phyloP scores from a whole-genome alignment of 495 filamentous ascomycete species.

The Elasticomyces elasticus region DNA sequence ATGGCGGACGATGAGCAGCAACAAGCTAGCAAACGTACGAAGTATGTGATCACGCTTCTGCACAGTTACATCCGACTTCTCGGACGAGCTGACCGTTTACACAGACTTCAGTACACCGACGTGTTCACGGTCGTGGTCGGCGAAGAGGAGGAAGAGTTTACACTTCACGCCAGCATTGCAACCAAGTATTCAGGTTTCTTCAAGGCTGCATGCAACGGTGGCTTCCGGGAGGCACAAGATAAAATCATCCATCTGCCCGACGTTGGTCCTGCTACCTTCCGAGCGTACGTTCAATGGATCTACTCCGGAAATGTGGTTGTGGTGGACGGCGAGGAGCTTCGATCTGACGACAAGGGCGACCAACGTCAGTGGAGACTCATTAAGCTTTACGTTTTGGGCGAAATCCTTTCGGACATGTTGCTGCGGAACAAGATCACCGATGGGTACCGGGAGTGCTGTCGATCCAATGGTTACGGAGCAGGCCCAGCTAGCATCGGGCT shows the following conservation, averaged over 20 bases:
- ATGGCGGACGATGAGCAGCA: neutral
- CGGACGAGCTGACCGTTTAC: neutral
- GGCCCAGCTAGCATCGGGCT: neutral
- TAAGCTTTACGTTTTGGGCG: conserved; percentile 1
- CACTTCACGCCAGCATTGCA: neutral
- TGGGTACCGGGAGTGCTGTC: neutral
- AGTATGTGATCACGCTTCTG: neutral
- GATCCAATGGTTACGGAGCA: neutral
- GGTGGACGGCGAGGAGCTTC: neutral
- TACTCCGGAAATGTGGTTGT: conserved; percentile 7
- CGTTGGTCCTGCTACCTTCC: conserved; percentile 1
- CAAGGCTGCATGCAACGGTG: neutral
- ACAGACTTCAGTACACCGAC: conserved; percentile 3
- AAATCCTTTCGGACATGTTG: neutral
- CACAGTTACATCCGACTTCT: too few species aligned
- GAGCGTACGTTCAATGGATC: conserved; percentile 15
- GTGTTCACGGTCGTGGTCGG: conserved; percentile 11
- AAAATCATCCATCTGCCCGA: conserved; percentile 3
- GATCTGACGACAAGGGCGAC: neutral
- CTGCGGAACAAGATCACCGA: neutral
- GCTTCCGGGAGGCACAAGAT: conserved; percentile 1
- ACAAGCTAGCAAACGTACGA: neutral
- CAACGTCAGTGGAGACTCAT: neutral
- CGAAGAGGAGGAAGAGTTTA: conserved; percentile 3
- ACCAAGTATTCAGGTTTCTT: conserved; percentile 10